phyloP scores from a whole-genome alignment of 331 rosid species.

The Rosa hybrid region DNA sequence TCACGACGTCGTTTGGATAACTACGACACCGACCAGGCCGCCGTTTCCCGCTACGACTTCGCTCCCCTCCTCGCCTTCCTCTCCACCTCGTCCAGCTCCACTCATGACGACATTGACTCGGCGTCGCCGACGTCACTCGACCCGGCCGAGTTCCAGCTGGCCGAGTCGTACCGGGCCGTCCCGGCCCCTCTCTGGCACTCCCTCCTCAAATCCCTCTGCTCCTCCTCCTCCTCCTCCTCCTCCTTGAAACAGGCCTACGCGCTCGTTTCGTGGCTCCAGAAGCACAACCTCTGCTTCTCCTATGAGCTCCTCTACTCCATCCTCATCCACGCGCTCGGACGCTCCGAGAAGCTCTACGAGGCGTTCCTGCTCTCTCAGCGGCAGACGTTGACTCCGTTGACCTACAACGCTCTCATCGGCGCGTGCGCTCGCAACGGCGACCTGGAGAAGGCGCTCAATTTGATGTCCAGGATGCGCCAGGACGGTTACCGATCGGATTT shows the following conservation, averaged over 20 bases:
- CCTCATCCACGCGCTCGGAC: slow-evolving; percentile 93
- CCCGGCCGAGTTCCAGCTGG: slow-evolving; percentile 74
- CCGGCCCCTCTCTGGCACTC: slow-evolving; percentile 92
- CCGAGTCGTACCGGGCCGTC: slow-evolving; percentile 85
- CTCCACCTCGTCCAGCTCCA: slow-evolving; percentile 24
- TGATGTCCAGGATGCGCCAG: slow-evolving; percentile 83
- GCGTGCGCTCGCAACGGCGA: slow-evolving; percentile 93
- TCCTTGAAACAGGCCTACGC: slow-evolving; percentile 65
- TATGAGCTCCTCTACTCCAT: slow-evolving; percentile 91
- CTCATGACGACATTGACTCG: slow-evolving; percentile 10
- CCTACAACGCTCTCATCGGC: slow-evolving; percentile 85
- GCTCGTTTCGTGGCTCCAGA: slow-evolving; percentile 88
- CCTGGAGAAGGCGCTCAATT: slow-evolving; percentile 75
- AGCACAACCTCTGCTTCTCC: slow-evolving; percentile 92
- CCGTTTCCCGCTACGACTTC: slow-evolving; percentile 70
- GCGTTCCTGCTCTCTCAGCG: slow-evolving; percentile 86
- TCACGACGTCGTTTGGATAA: slow-evolving; percentile 31
- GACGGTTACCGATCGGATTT: slow-evolving; percentile 86
- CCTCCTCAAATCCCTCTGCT: slow-evolving; percentile 81
- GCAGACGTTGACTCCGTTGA: slow-evolving; percentile 69
- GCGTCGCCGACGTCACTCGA: slow-evolving; percentile 65
- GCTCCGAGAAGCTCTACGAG: slow-evolving; percentile 87
- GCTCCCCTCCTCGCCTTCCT: slow-evolving; percentile 80
- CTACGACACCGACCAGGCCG: slow-evolving; percentile 37
- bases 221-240: slow-evolving; percentile 30